Base-by-base conservation (phyloP, 75 land plant species). In the Picea glauca region DNA sequence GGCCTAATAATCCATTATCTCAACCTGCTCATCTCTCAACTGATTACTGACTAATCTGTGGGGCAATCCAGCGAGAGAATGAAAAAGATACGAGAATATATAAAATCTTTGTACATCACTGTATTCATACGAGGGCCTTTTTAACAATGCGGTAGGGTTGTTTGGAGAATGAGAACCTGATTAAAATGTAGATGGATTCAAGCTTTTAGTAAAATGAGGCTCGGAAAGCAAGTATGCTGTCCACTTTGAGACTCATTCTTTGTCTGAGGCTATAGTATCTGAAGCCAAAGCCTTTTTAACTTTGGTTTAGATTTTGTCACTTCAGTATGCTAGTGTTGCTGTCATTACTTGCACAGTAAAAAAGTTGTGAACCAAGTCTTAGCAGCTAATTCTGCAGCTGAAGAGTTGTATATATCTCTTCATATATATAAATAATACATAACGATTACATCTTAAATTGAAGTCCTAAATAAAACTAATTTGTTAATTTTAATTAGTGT, bases 1-100 rank as follows among this genome's bases (percentile, higher is more conserved):
- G 33, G 87, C 88, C 13, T 86, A 43, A 70, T 20, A n/a, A 70
- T 40, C n/a, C 20, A 40, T 70, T 43, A 23, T 14, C 43, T 70
- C 56, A 40, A 40, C 74, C 6, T 70, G 74, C 56, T 70, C 56
- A 70, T 43, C 50, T 70, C 43, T 38, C n/a, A 43, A 70, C 74
- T 40, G 74, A 70, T 46, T 70, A 46, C 23, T 70, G 74, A 70
- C 74, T 70, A 35, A 70, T 70, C 21, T 70, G n/a, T n/a, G 74
- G 74, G 56, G 74, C 74, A 40, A 70, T 40, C 74, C 74, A 38
- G 50, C 74, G n/a, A 40, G 50, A 70, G 46, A 43, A 9, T 18
- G n/a, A 70, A 46, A 70, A 40, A 40, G 56, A 70, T 70, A 32
- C n/a, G 50, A 40, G 50, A 50, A 50, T 38, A 18, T 23, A 40